Conservation (phyloP, 257 asterid species). For the Scutellaria galericulata region DNA sequence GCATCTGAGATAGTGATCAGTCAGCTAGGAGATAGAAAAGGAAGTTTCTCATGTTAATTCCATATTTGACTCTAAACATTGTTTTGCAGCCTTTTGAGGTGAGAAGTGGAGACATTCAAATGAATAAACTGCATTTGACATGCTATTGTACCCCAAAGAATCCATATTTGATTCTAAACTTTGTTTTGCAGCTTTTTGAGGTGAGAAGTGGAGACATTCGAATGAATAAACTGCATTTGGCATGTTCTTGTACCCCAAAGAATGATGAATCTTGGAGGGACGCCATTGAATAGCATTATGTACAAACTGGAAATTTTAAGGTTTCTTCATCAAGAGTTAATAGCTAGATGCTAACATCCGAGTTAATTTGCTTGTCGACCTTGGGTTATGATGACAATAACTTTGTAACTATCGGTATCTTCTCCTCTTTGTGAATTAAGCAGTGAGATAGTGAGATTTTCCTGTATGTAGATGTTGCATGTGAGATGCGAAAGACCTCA, state of each 20-base stretch:
- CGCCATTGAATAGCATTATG: conserved; percentile 31
- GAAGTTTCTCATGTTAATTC: conserved; percentile 4
- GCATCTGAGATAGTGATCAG: conserved; percentile 9
- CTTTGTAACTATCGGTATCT: conserved; percentile 37
- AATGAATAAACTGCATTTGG: conserved; percentile 38
- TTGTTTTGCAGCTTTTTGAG: conserved; percentile 40
- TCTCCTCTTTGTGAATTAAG: conserved; percentile 26
- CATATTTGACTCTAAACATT: neutral
- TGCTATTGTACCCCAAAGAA: conserved; percentile 22
- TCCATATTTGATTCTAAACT: neutral
- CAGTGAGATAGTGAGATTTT: conserved; percentile 1
- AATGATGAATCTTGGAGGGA: conserved; percentile 31
- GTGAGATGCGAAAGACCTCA: conserved; percentile 1
- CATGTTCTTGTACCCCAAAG: conserved; percentile 18
- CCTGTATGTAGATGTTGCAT: conserved; percentile 30
- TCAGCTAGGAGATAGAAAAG: neutral
- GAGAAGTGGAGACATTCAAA: conserved; percentile 31
- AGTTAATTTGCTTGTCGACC: conserved; percentile 17
- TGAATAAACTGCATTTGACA: conserved; percentile 37
- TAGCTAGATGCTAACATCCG: conserved; percentile 39
- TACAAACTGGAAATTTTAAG: conserved; percentile 29
- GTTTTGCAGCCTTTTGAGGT: conserved; percentile 39
- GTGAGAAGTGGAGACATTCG: conserved; percentile 31
- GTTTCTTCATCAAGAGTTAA: conserved; percentile 33
- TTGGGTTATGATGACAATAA: conserved; percentile 33